Base-by-base conservation (phyloP, 2,329 filamentous ascomycete genomes). In the Fusarium aywerte region DNA sequence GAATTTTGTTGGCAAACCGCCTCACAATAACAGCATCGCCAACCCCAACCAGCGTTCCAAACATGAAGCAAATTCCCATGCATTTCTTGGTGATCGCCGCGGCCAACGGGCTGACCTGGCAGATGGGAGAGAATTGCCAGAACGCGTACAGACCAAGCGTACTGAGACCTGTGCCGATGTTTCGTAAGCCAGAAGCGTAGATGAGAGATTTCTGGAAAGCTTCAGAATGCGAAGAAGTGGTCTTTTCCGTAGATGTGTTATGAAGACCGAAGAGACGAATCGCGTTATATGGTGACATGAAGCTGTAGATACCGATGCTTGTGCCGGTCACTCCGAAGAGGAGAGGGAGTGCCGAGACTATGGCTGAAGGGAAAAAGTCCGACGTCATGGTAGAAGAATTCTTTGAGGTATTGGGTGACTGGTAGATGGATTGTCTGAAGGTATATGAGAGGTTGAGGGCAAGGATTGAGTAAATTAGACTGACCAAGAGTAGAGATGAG, bases 261-360 rank as follows among this genome's bases (percentile, higher is more conserved):
- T 33, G 42, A 12, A 68, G 38, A 2, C 65, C 65, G 7, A 65
- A 68, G 12, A 42, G 31, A 15, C 55, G 65, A 9, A 65, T 54
- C 16, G 60, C 31, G n/a, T 61, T 31, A 21, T 39, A 49, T 10
- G 65, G 65, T 1, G 65, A 68, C 1, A 68, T 38, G 31, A 68
- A 68, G 42, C 65, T 66, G 42, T 68, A 68, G 27, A 68, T 62
- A 29, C 65, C 65, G 16, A 68, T 20, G 16, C 65, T 49, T 5
- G 58, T 44, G 21, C 60, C 32, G 0, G 50, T 47, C 15, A 66
- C 27, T 33, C 65, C 47, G n/a, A 68, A 60, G 38, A 68, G 21
- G 21, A 65, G 27, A 20, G 65, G 65, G 16, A 68, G 13, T 7
- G 42, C 54, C 8, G 65, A 60, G 13, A 50, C 35, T 5, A 61